A percentile compares a stretch with the other conserved stretches of the same genome.
These are phyloP conservation scores for Stemphylium vesicarium DNA, from an alignment of 2,329 filamentous ascomycete species.

Conservation along the genomic window DNA sequence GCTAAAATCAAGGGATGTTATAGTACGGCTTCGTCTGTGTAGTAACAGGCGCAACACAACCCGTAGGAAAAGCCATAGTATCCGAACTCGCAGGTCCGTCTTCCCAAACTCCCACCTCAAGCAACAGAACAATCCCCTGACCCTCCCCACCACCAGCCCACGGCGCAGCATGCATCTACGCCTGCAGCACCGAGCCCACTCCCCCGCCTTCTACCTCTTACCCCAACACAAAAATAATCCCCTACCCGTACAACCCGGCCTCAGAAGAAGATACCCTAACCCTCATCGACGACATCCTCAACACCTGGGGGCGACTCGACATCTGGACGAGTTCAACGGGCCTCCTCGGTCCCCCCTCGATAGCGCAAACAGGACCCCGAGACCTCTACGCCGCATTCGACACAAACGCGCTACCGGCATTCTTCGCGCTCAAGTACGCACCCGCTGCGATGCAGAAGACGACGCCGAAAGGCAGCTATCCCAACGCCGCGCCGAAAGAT, in stretches of 20 bases:
- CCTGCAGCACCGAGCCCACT: constrained; percentile 59
- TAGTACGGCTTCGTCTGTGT: constrained; percentile 70
- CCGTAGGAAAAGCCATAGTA: constrained; percentile 66
- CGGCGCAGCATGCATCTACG: constrained; percentile 69
- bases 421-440: constrained; percentile 70
- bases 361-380: constrained; percentile 62
- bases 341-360: constrained; percentile 61
- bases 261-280: constrained; percentile 66
- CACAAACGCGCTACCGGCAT: constrained; percentile 66
- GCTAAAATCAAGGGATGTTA: not conserved
- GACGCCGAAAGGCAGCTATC: constrained; percentile 61
- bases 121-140: not conserved
- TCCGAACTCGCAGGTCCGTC: constrained; percentile 63
- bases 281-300: constrained; percentile 68
- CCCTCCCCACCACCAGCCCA: constrained; percentile 55
- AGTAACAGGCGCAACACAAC: constrained; percentile 67
- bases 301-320: constrained; percentile 62
- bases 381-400: constrained; percentile 66
- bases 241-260: constrained; percentile 65
- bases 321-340: constrained; percentile 66
- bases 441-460: constrained; percentile 69
- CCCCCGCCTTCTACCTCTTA: constrained; percentile 49
- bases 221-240: constrained; percentile 66
- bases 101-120: not conserved
- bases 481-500: constrained; percentile 67